These are phyloP conservation scores for Climacium dendroides DNA, from an alignment of 225 moss, liverwort and hornwort species.

Conservation along the genomic window DNA sequence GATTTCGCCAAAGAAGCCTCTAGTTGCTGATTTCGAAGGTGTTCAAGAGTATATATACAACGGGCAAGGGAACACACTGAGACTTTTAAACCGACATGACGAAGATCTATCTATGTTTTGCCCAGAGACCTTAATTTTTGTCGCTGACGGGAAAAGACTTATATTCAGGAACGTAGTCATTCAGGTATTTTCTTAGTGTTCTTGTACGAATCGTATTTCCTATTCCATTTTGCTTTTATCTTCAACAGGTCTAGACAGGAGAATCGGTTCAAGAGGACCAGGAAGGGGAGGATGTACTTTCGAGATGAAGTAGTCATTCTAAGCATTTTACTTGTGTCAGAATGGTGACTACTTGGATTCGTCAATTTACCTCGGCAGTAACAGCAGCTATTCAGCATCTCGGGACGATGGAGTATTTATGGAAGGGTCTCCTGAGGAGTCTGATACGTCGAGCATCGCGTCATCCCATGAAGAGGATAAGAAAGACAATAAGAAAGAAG, in stretches of 20 bases:
- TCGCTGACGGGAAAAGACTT: constrained; percentile 71
- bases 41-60: constrained; percentile 64
- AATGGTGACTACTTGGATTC: constrained; percentile 91
- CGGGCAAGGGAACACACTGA: constrained; percentile 66
- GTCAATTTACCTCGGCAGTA: constrained; percentile 76
- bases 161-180: constrained; percentile 77
- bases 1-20: constrained; percentile 71
- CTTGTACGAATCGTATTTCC: background rate
- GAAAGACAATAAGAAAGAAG: constrained; percentile 16
- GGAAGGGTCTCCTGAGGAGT: constrained; percentile 52
- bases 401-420: constrained; percentile 72
- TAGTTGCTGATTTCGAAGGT: constrained; percentile 66
- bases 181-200: constrained; percentile 37
- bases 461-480: constrained; percentile 29
- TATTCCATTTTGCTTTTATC: background rate
- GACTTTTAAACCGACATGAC: constrained; percentile 57
- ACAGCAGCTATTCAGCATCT: constrained; percentile 72
- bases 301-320: background rate
- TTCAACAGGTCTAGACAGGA: background rate
- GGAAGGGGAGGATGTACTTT: background rate
- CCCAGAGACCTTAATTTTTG: constrained; percentile 65
- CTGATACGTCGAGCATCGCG: constrained; percentile 6
- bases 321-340: constrained; percentile 19
- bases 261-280: background rate
- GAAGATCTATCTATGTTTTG: constrained; percentile 58